Base-by-base conservation (phyloP, 2,329 filamentous ascomycete species). In the Ilyonectria robusta region DNA sequence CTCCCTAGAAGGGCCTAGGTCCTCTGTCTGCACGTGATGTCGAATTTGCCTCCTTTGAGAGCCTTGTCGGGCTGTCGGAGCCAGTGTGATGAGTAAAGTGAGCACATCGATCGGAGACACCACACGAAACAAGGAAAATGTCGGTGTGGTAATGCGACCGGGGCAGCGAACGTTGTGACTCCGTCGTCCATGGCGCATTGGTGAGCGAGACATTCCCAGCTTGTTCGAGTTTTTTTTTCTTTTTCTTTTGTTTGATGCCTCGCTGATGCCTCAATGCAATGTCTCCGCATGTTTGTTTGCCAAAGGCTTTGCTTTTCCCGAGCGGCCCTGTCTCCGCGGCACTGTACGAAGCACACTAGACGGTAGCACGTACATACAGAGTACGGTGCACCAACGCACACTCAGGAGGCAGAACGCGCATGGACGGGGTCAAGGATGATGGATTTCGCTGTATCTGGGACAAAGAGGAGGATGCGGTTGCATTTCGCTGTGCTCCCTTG, bases 41-140 rank as follows among this genome's bases (percentile, higher is more conserved):
- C 42, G 21, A 57, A 50, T 60, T 69, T 62, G 61, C 62, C 61
- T 72, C 62, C 59, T 69, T 65, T 65, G 59, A 62, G 59, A 62
- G 55, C 58, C 54, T 53, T 60, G 69, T 63, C 59, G 15, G 40
- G 40, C 40, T 42, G 40, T 56, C 62, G 46, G 51, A 58, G 54
- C 56, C 42, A 37, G n/a, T 21, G 59, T 35, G 37, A 50, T 47
- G 59, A 46, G 48, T 44, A 55, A 51, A 57, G 51, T 57, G 54
- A 58, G 56, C 58, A 57, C 56, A 64, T 70, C 62, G 55, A 66
- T 70, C 57, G 53, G 59, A 67, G 59, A 57, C 66, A 57, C 61
- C 46, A 67, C 66, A 66, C 64, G 65, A 68, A 67, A 73, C 65
- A 70, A 66, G 66, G 60, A 70, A 75, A 74, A 71, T 73, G 72